These are phyloP conservation scores for button mushroom (Agaricus bisporus) DNA, from an alignment of 768 basidiomycete genomes.

Conservation along the genomic window DNA sequence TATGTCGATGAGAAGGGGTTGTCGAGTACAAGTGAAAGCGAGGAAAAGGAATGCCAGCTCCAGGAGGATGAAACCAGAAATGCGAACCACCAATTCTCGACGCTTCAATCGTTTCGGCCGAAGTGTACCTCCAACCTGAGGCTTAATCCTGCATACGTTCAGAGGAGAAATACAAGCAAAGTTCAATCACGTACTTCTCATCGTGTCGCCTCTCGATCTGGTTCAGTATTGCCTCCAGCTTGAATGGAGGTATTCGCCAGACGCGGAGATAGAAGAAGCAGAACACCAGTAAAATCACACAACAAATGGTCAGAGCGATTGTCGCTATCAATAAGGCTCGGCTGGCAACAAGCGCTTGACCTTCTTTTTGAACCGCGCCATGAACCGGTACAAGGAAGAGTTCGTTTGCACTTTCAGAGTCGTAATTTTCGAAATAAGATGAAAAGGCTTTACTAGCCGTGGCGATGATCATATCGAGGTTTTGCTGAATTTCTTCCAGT, in stretches of 20 bases:
- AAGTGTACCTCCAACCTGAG: no score
- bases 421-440: neutral
- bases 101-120: neutral
- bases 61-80: neutral
- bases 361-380: neutral
- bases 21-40: neutral
- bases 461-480: neutral
- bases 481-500: neutral
- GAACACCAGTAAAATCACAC: neutral
- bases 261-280: neutral
- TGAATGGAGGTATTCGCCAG: neutral
- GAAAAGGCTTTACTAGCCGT: neutral
- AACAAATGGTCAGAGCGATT: neutral
- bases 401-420: neutral
- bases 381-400: neutral
- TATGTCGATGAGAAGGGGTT: neutral
- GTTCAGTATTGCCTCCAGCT: neutral
- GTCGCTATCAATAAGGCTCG: neutral
- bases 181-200: neutral
- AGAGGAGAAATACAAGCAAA: no score
- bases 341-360: neutral
- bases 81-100: neutral
- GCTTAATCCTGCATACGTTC: no score
- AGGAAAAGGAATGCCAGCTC: neutral
- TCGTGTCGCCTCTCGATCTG: neutral